Evolutionary conservation across 148 eudicot species (phyloP).

Genomic region (Rhododendron williamsianum): DNA sequence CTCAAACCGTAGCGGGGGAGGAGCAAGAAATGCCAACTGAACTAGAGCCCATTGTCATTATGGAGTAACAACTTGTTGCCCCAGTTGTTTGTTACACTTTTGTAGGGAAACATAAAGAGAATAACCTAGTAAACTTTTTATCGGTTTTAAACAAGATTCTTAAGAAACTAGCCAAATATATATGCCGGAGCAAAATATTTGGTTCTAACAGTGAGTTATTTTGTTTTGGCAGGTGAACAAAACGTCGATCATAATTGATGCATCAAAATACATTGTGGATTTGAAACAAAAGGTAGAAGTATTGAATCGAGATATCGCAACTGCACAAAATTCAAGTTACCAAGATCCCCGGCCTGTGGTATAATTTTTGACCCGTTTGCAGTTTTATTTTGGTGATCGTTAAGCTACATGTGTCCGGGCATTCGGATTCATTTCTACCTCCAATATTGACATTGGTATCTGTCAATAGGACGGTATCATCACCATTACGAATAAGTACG

Average conservation of each 20-base stretch:
- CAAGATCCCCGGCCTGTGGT: slow-evolving; percentile 49
- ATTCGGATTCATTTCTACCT: not conserved
- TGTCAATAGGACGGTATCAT: not conserved
- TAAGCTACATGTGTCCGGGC: not conserved
- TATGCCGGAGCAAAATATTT: not conserved
- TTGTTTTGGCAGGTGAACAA: slow-evolving; percentile 39
- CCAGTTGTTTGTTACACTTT: not conserved
- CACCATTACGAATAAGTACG: not conserved
- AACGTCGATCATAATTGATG: slow-evolving; percentile 65
- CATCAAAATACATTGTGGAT: slow-evolving; percentile 75
- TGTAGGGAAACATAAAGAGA: not conserved
- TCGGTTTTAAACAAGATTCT: not conserved
- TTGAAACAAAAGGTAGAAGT: slow-evolving; percentile 72
- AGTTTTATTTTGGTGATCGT: not conserved
- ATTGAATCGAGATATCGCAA: slow-evolving; percentile 48
- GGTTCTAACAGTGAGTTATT: not conserved
- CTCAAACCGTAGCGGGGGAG: too few species aligned
- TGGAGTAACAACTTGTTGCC: not conserved
- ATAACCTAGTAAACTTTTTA: not conserved
- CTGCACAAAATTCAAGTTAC: slow-evolving; percentile 37
- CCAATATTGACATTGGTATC: not conserved
- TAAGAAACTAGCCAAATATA: not conserved
- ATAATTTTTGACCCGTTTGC: not conserved
- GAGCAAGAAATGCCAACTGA: too few species aligned
- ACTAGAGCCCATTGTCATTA: too few species aligned